These are phyloP conservation scores for Cyberlindnera veronae DNA, from an alignment of 805 yeast genomes.

Conservation along the genomic window DNA sequence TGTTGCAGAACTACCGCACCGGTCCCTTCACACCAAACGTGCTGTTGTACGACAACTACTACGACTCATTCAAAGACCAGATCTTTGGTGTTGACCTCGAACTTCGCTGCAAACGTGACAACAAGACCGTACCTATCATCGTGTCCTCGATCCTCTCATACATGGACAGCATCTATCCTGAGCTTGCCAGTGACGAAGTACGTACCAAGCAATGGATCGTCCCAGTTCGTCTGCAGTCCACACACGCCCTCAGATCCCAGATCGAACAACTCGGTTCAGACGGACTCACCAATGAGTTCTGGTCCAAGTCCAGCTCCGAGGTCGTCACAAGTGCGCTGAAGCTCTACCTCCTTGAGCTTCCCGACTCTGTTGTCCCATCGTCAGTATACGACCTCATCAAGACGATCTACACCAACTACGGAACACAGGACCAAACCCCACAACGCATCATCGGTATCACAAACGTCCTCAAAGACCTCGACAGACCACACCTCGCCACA, in stretches of 20 bases:
- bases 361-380: constrained; percentile 68
- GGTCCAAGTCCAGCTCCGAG: constrained; percentile 43
- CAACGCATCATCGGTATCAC: constrained; percentile 59
- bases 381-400: constrained; percentile 64
- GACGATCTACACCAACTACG: constrained; percentile 56
- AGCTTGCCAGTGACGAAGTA: constrained; percentile 61
- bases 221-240: constrained; percentile 55
- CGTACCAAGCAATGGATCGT: constrained; percentile 67
- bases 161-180: constrained; percentile 71
- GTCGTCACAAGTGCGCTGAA: constrained; percentile 66
- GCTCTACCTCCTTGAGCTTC: constrained; percentile 73
- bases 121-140: constrained; percentile 66
- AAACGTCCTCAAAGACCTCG: constrained; percentile 61
- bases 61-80: constrained; percentile 62
- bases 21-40: constrained; percentile 76
- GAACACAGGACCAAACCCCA: constrained; percentile 27
- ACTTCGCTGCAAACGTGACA: constrained; percentile 66
- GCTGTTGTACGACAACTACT: constrained; percentile 73
- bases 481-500: constrained; percentile 72
- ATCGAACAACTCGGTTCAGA: constrained; percentile 53
- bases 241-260: constrained; percentile 59
- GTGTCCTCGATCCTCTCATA: constrained; percentile 59
- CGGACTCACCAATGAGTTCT: constrained; percentile 26
- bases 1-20: constrained; percentile 65
- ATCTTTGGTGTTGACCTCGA: constrained; percentile 79